These are phyloP conservation scores for Pulveroboletus sp. DNA, from an alignment of 768 basidiomycete species.

Conservation along the genomic window DNA sequence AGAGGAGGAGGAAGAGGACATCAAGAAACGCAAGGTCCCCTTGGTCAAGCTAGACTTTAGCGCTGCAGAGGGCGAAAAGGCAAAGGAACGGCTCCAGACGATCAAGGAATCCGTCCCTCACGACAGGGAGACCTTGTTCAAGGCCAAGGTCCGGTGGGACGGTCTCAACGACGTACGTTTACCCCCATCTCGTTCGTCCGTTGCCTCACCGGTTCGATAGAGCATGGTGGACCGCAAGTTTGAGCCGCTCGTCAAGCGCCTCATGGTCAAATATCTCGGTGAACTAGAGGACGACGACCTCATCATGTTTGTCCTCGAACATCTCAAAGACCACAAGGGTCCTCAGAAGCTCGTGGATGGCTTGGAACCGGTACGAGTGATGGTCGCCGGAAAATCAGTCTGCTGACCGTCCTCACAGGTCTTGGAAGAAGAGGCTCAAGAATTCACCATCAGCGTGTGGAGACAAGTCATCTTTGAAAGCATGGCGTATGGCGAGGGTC, in stretches of 20 bases:
- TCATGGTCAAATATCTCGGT: constrained; percentile 85
- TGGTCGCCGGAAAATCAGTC: not conserved
- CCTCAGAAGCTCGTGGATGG: constrained; percentile 86
- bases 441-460: constrained; percentile 80
- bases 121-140: constrained; percentile 77
- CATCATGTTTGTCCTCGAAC: constrained; percentile 90
- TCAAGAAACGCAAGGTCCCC: constrained; percentile 77
- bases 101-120: constrained; percentile 70
- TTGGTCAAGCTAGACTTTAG: constrained; percentile 90
- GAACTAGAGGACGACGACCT: constrained; percentile 93
- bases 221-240: constrained; percentile 80
- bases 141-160: constrained; percentile 87
- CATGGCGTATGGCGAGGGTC: constrained; percentile 86
- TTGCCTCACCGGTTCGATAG: constrained; percentile 39
- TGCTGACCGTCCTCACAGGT: constrained; percentile 50
- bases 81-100: constrained; percentile 74
- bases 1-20: constrained; percentile 82
- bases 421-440: constrained; percentile 84
- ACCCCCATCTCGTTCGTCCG: constrained; percentile 1
- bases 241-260: constrained; percentile 74
- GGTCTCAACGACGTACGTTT: constrained; percentile 76
- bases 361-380: constrained; percentile 74
- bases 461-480: constrained; percentile 93
- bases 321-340: constrained; percentile 85
- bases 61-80: constrained; percentile 77